Conservation (phyloP, 768 basidiomycete species). For the Psilocybe azurescens region DNA sequence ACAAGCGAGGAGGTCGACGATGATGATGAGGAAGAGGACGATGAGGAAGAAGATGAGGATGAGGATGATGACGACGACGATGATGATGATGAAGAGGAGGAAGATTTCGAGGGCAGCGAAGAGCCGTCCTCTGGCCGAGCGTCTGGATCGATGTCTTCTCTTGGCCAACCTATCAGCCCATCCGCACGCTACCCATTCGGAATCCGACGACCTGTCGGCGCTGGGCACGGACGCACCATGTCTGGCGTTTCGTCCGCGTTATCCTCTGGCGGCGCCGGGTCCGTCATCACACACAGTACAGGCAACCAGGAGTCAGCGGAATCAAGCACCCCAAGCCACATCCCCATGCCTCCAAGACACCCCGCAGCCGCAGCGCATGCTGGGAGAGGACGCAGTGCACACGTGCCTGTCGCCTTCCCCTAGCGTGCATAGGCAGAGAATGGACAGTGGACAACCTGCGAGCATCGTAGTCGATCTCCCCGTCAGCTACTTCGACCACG, state of each 20-base stretch:
- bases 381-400: conserved; percentile 32
- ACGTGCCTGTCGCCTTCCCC: conserved; percentile 38
- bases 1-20: conserved; percentile 35
- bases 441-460: conserved; percentile 26
- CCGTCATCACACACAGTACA: conserved; percentile 29
- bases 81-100: conserved; percentile 39
- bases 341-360: conserved; percentile 32
- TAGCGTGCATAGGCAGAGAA: conserved; percentile 30
- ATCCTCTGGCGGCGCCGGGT: conserved; percentile 20
- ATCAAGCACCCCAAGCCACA: conserved; percentile 14
- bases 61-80: conserved; percentile 35
- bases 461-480: conserved; percentile 25
- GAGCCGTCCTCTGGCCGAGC: conserved; percentile 65
- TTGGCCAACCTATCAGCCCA: conserved; percentile 76
- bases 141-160: conserved; percentile 85
- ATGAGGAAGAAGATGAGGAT: conserved; percentile 31
- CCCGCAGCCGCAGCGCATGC: conserved; percentile 27
- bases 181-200: conserved; percentile 67
- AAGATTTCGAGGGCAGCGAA: conserved; percentile 47
- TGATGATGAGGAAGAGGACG: conserved; percentile 26
- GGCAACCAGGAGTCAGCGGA: conserved; percentile 39
- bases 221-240: conserved; percentile 28
- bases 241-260: conserved; percentile 31
- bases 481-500: conserved; percentile 24
- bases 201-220: conserved; percentile 43